phyloP scores from a whole-genome alignment of 768 basidiomycete genomes.

The Leucogyrophana mollusca region DNA sequence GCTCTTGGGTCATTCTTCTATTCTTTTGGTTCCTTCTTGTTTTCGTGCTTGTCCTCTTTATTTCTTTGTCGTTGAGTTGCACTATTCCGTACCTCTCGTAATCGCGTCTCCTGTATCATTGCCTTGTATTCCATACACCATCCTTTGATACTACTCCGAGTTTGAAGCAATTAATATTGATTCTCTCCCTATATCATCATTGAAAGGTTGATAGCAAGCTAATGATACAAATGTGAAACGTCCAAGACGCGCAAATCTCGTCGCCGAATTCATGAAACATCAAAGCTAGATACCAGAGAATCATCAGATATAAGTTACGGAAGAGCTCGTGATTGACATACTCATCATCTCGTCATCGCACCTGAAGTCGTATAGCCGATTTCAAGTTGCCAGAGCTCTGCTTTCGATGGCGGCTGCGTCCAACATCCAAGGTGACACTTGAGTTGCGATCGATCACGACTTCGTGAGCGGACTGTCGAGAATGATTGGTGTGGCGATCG shows the following conservation, averaged over 20 bases:
- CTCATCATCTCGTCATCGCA: slow-evolving; percentile 24
- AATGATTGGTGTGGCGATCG: slow-evolving; percentile 29
- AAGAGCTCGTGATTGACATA: neutral
- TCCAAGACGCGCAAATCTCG: too few species aligned
- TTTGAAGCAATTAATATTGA: too few species aligned
- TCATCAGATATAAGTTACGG: slow-evolving; percentile 8
- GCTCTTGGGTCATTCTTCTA: slow-evolving; percentile 15
- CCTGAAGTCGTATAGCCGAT: slow-evolving; percentile 32
- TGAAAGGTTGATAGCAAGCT: too few species aligned
- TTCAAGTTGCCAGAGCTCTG: slow-evolving; percentile 33
- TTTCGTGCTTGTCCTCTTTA: slow-evolving; percentile 12
- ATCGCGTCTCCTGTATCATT: slow-evolving; percentile 21
- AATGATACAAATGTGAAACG: too few species aligned
- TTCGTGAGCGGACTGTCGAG: slow-evolving; percentile 21
- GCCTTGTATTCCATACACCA: slow-evolving; percentile 1
- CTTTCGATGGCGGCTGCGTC: slow-evolving; percentile 26
- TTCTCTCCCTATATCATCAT: too few species aligned
- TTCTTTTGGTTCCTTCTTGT: slow-evolving; percentile 21
- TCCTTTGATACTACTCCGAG: too few species aligned
- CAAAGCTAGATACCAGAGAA: too few species aligned
- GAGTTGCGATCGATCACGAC: slow-evolving; percentile 28
- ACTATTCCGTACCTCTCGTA: slow-evolving; percentile 28
- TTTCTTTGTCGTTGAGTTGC: slow-evolving; percentile 21
- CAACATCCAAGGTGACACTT: slow-evolving; percentile 25
- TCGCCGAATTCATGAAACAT: too few species aligned